Evolutionary conservation across 306 rosid species (phyloP), one percentile per base, ranked within the genome.

Genomic region (Dryas alaskensis): DNA sequence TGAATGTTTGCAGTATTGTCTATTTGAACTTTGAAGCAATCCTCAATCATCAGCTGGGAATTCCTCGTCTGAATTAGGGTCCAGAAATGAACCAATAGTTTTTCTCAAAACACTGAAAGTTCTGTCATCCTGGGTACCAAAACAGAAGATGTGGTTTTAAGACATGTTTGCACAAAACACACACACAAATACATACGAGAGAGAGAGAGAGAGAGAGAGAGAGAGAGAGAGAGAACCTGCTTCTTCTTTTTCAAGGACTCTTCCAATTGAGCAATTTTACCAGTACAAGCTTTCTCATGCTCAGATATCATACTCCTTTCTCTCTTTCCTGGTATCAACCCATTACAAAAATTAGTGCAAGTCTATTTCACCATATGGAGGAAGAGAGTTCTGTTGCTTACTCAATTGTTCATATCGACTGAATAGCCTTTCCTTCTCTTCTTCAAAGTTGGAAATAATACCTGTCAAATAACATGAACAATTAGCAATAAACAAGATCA

Each of bases 81-180:
- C 96, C 70, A 92, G 83, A 85, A 94, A 87, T 13, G 97, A 83
- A 47, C 97, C 98, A 8, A 94, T 89, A 51, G 93, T 89, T 82
- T 94, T 94, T 82, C 92, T 89, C 80, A 94, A 72, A 78, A 88
- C 75, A 82, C 90, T 94, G 89, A 89, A 94, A 79, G 97, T 89
- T 76, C 81, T 94, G 72, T 89, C 92, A 39, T 90, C 97, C 97
- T 94, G 87, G 58, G 70, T 65, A 63, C 39, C 76, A 57, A 59
- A 49, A 42, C 42, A 57, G 50, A 14, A 46, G 10, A 25, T 51
- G 63, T 70, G 8, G 42, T 40, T 84, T n/a, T 47, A 49, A 81
- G 40, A 64, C 63, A 40, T 67, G 45, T 68, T 45, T 40, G 62
- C 50, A 46, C 16, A 52, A 39, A 27, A n/a, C 51, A 43, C n/a